Base-by-base conservation (phyloP, 345 rosid species). In the Excoecaria agallocha region DNA sequence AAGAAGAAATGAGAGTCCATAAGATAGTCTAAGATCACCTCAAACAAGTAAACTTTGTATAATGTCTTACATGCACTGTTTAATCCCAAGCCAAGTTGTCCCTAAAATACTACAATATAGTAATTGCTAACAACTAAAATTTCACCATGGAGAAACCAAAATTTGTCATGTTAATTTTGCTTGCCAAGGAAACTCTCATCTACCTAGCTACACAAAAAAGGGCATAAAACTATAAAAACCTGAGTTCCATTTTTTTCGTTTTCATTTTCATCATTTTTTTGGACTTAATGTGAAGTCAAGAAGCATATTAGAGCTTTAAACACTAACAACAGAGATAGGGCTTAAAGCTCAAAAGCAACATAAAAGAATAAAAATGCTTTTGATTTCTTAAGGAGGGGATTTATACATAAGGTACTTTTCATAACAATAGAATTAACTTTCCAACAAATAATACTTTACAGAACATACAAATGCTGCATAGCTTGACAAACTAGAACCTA, bases 151-250 rank as follows among this genome's bases (percentile, higher is more conserved):
- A n/a, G n/a, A n/a, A n/a, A n/a, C n/a, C n/a, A n/a, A n/a, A n/a
- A n/a, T n/a, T n/a, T n/a, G n/a, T n/a, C n/a, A n/a, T n/a, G n/a
- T n/a, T n/a, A n/a, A n/a, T n/a, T n/a, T n/a, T n/a, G n/a, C n/a
- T n/a, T n/a, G 58, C 58, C 58, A 38, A 50, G 35, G 55, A 3
- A 30, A 30, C 25, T 50, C 71, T 38, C 59, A 50, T 35, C 71
- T 51, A 68, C 59, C 51, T 51, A 35, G 35, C 71, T 68, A 59
- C 71, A 68, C 58, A 30, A 30, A 10, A 67, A 66, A 66, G n/a
- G 55, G 22, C 12, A 49, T 4, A 68, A 35, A 68, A 56, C 45
- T 25, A 51, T 50, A 68, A 68, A 64, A 58, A 68, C 39, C 16
- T 15, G 20, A 67, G 20, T 48, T 67, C 56, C n/a, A n/a, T n/a